Conservation (phyloP, 495 filamentous ascomycete species). For the Xylaria nigripes region DNA sequence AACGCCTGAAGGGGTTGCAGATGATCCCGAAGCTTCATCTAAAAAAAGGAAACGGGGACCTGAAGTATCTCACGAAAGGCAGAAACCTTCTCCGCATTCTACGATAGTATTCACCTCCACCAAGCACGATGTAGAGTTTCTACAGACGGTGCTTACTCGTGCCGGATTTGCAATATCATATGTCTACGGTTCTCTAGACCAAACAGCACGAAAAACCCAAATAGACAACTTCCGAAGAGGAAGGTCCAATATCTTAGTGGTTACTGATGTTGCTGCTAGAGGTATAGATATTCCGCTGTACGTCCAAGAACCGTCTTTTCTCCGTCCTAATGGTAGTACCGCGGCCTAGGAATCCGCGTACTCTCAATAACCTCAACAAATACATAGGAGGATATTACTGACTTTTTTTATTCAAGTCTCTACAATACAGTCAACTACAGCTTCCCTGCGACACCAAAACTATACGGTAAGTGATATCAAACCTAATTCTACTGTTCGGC, state of each 20-base stretch:
- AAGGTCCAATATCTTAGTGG: slow-evolving; percentile 82
- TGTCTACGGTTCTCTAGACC: slow-evolving; percentile 87
- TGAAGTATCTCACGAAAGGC: slow-evolving; percentile 36
- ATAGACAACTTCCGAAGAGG: slow-evolving; percentile 81
- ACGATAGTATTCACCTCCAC: slow-evolving; percentile 93
- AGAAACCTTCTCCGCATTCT: slow-evolving; percentile 65
- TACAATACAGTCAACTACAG: slow-evolving; percentile 99
- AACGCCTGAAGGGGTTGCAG: slow-evolving; percentile 43
- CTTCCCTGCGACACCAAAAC: slow-evolving; percentile 92
- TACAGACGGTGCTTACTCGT: slow-evolving; percentile 60
- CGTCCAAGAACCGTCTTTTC: background rate
- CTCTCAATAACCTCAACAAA: background rate
- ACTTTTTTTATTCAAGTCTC: slow-evolving; percentile 31
- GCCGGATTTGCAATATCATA: slow-evolving; percentile 85
- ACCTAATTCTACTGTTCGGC: background rate
- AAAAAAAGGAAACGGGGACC: slow-evolving; percentile 64
- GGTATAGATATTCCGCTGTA: slow-evolving; percentile 91
- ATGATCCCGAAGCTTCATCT: slow-evolving; percentile 38
- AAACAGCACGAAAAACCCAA: slow-evolving; percentile 82
- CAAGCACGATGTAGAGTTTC: slow-evolving; percentile 96
- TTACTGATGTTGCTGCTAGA: slow-evolving; percentile 92
- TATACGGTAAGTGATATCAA: slow-evolving; percentile 45
- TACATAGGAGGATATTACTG: background rate
- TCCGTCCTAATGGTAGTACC: background rate
- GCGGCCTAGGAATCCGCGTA: background rate